Evolutionary conservation across 805 yeast species (phyloP).

Genomic region (Lachancea mirantina): DNA sequence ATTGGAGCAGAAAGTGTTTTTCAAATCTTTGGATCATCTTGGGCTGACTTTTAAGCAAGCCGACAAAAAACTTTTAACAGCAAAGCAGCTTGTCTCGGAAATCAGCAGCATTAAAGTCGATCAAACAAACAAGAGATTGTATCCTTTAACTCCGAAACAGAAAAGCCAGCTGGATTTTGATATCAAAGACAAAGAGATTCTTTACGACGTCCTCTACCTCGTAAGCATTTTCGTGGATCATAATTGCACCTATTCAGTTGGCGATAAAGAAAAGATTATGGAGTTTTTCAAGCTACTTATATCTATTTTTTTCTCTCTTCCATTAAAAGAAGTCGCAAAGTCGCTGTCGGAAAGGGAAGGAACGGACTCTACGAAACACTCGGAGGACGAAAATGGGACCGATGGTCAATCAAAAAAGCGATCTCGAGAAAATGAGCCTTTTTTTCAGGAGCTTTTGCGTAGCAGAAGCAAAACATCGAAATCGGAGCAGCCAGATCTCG

Average conservation of each 20-base stretch:
- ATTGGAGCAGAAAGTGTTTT: constrained; percentile 89
- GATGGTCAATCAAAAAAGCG: constrained; percentile 25
- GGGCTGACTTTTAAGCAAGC: constrained; percentile 96
- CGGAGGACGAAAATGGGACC: neutral
- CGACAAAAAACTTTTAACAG: constrained; percentile 84
- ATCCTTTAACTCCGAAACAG: constrained; percentile 84
- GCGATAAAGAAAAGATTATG: constrained; percentile 71
- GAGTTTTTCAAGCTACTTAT: constrained; percentile 66
- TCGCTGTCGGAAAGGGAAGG: constrained; percentile 20
- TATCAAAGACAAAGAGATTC: constrained; percentile 58
- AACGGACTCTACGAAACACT: neutral
- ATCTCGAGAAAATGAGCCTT: constrained; percentile 39
- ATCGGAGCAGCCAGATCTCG: constrained; percentile 24
- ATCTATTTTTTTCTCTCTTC: constrained; percentile 61
- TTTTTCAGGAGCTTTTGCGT: constrained; percentile 52
- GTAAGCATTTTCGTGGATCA: constrained; percentile 59
- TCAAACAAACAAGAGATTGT: constrained; percentile 77
- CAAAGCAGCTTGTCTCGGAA: constrained; percentile 85
- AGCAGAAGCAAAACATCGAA: constrained; percentile 29
- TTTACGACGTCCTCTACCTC: constrained; percentile 67
- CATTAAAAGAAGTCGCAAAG: constrained; percentile 42
- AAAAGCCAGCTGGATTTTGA: constrained; percentile 60
- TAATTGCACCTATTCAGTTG: constrained; percentile 66
- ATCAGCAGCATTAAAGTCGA: constrained; percentile 89
- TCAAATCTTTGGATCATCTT: constrained; percentile 87